Evolutionary conservation across 192 early-diverging fungal genomes (phyloP), one percentile per base, ranked within the genome.

Genomic region (Coemansia sp.): DNA sequence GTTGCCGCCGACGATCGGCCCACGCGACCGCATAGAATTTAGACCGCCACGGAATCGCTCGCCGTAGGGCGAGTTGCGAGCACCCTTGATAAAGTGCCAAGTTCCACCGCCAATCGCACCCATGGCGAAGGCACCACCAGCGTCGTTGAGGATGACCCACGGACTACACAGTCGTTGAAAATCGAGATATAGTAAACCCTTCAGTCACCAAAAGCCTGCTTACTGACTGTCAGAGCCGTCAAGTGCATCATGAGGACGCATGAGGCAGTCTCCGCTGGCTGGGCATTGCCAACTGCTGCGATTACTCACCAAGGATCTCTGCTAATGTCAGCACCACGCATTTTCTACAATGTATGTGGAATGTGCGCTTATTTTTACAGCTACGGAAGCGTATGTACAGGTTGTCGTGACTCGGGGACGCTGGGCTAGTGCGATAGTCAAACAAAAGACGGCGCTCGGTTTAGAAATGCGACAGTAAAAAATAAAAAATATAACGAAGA

Each of bases 11-110:
- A 94, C 77, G 24, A 97, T 92, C 38, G 98, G 98, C 12, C 94
- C 94, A 57, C 96, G 91, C 38, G 93, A 90, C 76, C 98, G 97
- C 77, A 99, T 89, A 8, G 96, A 86, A 15, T 90, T 85, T 27
- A 98, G 62, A 12, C 94, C 90, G 62, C 96, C 96, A 10, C 86
- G 83, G 75, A 97, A 87, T 59, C 96, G 89, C 73, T 99, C 98
- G 41, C 95, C 92, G 61, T 90, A 92, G 41, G 98, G 98, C 35
- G 96, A 96, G 85, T 99, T 96, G 74, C 95, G 94, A 78, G 95
- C 96, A 22, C 98, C 98, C 73, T 99, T 98, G 84, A 97, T 95
- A 65, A 91, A 93, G 84, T 99, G 93, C 94, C 94, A 97, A 58
- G 96, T 88, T 72, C 94, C 91, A 56, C 96, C 95, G 68, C 95